Evolutionary conservation across 1,139 yeast genomes (phyloP).

Genomic region (Zhuliangozyma parablackwelliae): DNA sequence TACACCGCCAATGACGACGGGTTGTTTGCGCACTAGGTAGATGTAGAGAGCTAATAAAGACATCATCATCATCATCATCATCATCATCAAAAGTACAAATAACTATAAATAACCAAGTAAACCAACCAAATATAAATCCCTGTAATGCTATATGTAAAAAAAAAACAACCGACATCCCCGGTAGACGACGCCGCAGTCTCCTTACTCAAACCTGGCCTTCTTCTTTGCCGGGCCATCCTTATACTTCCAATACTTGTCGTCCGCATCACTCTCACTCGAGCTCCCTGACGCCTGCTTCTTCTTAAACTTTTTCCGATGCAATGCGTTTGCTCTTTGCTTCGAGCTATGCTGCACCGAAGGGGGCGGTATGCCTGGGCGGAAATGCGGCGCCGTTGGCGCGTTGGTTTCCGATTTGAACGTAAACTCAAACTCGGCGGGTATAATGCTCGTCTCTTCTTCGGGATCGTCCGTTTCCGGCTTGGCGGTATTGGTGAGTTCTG

Average conservation of each 20-base stretch:
- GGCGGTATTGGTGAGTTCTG: slow-evolving; percentile 34
- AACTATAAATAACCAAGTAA: too few species aligned
- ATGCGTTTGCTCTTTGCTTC: slow-evolving; percentile 10
- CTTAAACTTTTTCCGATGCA: too few species aligned
- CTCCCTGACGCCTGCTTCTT: too few species aligned
- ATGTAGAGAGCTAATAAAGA: too few species aligned
- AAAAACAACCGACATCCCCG: too few species aligned
- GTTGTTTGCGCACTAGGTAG: slow-evolving; percentile 31
- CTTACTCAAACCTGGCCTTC: neutral
- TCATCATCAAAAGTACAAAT: too few species aligned
- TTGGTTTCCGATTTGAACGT: slow-evolving; percentile 26
- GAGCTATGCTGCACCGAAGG: slow-evolving; percentile 33
- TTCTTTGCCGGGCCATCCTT: slow-evolving; percentile 4
- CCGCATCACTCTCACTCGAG: slow-evolving; percentile 8
- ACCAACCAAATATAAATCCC: too few species aligned
- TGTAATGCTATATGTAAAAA: too few species aligned
- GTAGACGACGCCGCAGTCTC: neutral
- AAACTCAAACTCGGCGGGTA: slow-evolving; percentile 29
- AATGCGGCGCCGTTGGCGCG: slow-evolving; percentile 25
- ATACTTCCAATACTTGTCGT: slow-evolving; percentile 4
- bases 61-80: too few species aligned
- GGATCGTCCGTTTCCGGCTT: slow-evolving; percentile 1
- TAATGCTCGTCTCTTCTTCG: slow-evolving; percentile 1
- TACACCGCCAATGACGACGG: slow-evolving; percentile 50
- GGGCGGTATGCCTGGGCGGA: slow-evolving; percentile 45